Evolutionary conservation across 805 yeast genomes (phyloP).

Genomic region (Candida multigemmis): DNA sequence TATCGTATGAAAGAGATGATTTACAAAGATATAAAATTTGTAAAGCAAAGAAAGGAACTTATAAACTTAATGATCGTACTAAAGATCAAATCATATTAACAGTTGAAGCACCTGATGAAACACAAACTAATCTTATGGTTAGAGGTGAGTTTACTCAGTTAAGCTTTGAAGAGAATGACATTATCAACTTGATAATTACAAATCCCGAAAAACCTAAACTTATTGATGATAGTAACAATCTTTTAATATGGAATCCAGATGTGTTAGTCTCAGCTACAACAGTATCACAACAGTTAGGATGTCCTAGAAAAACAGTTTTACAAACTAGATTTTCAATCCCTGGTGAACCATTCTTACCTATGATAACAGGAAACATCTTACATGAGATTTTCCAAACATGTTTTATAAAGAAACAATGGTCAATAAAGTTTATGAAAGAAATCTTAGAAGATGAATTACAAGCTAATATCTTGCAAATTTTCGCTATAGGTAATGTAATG

Average conservation of each 20-base stretch:
- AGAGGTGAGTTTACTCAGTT: slow-evolving; percentile 56
- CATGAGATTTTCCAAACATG: slow-evolving; percentile 69
- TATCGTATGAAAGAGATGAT: slow-evolving; percentile 37
- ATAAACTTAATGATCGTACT: slow-evolving; percentile 14
- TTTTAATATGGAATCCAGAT: slow-evolving; percentile 83
- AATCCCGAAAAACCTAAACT: slow-evolving; percentile 26
- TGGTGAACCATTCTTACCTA: slow-evolving; percentile 53
- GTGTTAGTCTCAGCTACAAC: slow-evolving; percentile 71
- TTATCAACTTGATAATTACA: slow-evolving; percentile 53
- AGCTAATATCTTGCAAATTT: slow-evolving; percentile 39
- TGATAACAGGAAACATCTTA: slow-evolving; percentile 74
- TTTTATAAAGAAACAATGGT: slow-evolving; percentile 27
- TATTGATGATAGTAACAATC: slow-evolving; percentile 47
- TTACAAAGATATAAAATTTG: slow-evolving; percentile 41
- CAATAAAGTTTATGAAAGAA: slow-evolving; percentile 26
- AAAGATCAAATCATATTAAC: slow-evolving; percentile 46
- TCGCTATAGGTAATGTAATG: slow-evolving; percentile 40
- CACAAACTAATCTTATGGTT: slow-evolving; percentile 34
- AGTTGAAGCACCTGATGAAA: slow-evolving; percentile 32
- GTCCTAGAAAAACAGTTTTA: slow-evolving; percentile 65
- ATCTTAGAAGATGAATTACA: slow-evolving; percentile 33
- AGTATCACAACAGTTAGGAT: slow-evolving; percentile 65
- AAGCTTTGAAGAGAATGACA: slow-evolving; percentile 40
- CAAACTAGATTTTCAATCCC: slow-evolving; percentile 47
- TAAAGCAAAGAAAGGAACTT: slow-evolving; percentile 19